Base-by-base conservation (phyloP, 441 rosid genomes). In the Pelargonium australe region DNA sequence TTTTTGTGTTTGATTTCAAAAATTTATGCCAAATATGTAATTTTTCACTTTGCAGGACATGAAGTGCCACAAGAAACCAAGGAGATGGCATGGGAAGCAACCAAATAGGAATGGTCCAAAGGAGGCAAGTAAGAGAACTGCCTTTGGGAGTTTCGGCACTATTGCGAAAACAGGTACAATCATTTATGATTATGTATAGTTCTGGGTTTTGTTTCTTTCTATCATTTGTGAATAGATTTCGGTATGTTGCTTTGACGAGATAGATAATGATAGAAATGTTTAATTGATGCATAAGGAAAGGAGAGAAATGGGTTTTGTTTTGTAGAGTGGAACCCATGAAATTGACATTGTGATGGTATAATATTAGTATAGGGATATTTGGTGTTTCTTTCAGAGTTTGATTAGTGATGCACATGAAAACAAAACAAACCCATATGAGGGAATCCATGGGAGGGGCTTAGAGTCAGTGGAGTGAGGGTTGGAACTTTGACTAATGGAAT, bases 401-500 rank as follows among this genome's bases (percentile, higher is more conserved):
- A 31, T 68, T 67, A 49, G 65, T 66, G 34, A 0, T 20, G 25
- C 61, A 55, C 41, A 37, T 37, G 41, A 43, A 68, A 58, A 74
- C 34, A 57, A 31, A 44, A 19, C 66, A 68, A 70, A 74, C 74
- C 63, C 64, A 53, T 58, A 45, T 7, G 25, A 14, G 68, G 71
- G 64, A 66, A 23, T 55, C 7, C 41, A 5, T 37, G 41, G 41
- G 41, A 62, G 49, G 60, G 7, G 37, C 60, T 5, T 8, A 62
- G 67, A 16, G 69, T 23, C 57, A 68, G 68, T 37, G 23, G 65
- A 65, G 63, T 62, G 51, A 34, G 43, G 68, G 2, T 23, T 25
- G 65, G 4, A 64, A 53, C 72, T 63, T 78, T 78, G 72, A 69
- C 76, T 16, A 41, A 41, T 5, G 19, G 55, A 72, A 43, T 11